These are phyloP conservation scores for Phaeodactylum tricornutum DNA, from an alignment of 108 stramenopile genomes.

Conservation along the genomic window DNA sequence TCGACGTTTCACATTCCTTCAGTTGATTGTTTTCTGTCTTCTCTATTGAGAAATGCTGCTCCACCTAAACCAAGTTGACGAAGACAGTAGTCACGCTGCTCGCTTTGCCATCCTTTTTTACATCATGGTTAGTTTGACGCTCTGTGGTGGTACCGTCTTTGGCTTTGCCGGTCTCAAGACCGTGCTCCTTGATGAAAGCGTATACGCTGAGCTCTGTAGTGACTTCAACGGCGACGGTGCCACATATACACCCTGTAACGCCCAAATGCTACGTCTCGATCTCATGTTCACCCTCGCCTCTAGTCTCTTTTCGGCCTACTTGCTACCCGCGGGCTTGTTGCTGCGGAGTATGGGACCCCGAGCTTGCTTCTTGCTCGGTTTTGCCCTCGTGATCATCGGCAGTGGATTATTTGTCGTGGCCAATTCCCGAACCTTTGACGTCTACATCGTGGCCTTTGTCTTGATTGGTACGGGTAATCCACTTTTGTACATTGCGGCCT, in stretches of 20 bases:
- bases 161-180: constrained; percentile 11
- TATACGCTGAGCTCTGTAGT: constrained; percentile 8
- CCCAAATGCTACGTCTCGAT: constrained; percentile 8
- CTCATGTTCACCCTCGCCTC: constrained; percentile 10
- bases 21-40: too few species aligned
- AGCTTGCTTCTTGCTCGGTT: constrained; percentile 6
- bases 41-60: too few species aligned
- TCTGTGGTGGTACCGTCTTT: constrained; percentile 15
- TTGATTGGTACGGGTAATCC: constrained; percentile 13
- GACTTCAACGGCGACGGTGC: not conserved
- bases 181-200: constrained; percentile 9
- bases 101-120: constrained; percentile 4
- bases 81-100: constrained; percentile 10
- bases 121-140: constrained; percentile 6
- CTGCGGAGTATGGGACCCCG: constrained; percentile 9
- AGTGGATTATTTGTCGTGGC: constrained; percentile 9
- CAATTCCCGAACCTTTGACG: not conserved
- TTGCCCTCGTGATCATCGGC: constrained; percentile 7
- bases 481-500: constrained; percentile 9
- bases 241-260: not conserved
- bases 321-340: constrained; percentile 9
- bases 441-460: constrained; percentile 7
- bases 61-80: too few species aligned
- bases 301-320: constrained; percentile 13
- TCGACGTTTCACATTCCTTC: too few species aligned